Base-by-base conservation (phyloP, 306 rosid species). In the Begonia fuchsioides region DNA sequence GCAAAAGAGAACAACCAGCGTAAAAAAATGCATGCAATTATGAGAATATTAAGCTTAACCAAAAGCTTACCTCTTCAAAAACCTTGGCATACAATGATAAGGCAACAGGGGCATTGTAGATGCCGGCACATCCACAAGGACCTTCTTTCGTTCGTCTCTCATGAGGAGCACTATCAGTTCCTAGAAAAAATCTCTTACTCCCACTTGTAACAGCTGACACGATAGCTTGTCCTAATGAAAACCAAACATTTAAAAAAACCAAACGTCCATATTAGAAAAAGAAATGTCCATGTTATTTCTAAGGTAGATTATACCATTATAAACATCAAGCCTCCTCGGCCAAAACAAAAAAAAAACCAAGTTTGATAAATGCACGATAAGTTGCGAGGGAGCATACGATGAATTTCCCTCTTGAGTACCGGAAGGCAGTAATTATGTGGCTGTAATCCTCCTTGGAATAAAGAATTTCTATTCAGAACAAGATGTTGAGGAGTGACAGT, bases 101-200 rank as follows among this genome's bases (percentile, higher is more conserved):
- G 57, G 96, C 93, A 45, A 88, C 87, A 12, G 77, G 86, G 54
- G 93, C 79, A 51, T 72, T 83, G 79, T 66, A 83, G 69, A 83
- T 74, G 62, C 96, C 96, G 47, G 94, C 93, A 72, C 96, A 80
- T 16, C 96, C 93, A 66, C 96, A 88, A 32, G 86, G 0, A 57
- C 75, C 52, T 66, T 88, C 96, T 68, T 88, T 87, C 13, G 57
- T 80, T 50, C 38, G 80, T 63, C 71, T 78, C 61, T 88, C 96
- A 57, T 83, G 96, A 44, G 96, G 96, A 59, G 95, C 97, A 43
- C 95, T 88, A 64, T 88, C 95, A 44, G 93, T 81, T 64, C 97
- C 97, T 20, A 88, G 83, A 71, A 88, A 88, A 64, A 81, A 88
- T 57, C 64, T 67, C 62, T 70, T 88, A 52, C 82, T 81, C 72